These are phyloP conservation scores for Sordariomycetes sp. DNA, from an alignment of 2,329 filamentous ascomycete species.

Conservation along the genomic window DNA sequence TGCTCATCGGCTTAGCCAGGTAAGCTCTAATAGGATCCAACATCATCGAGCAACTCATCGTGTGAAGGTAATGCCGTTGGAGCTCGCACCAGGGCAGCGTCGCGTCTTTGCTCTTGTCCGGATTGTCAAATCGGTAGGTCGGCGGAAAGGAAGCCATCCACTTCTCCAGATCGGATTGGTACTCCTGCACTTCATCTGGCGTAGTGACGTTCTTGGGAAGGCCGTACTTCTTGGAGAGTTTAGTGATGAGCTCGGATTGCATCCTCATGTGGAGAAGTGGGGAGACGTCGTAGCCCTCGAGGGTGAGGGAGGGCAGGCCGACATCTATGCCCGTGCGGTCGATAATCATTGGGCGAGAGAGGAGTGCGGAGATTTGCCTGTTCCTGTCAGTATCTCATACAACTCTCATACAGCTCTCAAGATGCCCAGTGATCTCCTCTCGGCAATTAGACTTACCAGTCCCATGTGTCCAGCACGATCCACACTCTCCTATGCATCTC, in stretches of 20 bases:
- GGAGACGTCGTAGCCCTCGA: constrained; percentile 20
- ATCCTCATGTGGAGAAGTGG: constrained; percentile 25
- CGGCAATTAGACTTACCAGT: constrained; percentile 25
- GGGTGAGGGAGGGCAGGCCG: constrained; percentile 18
- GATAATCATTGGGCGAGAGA: constrained; percentile 22
- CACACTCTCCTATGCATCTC: constrained; percentile 21
- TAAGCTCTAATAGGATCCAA: constrained; percentile 36
- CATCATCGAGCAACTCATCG: constrained; percentile 33
- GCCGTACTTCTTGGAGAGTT: constrained; percentile 20
- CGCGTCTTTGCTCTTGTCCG: constrained; percentile 29
- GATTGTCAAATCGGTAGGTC: constrained; percentile 25
- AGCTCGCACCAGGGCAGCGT: constrained; percentile 28
- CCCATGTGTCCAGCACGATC: constrained; percentile 22
- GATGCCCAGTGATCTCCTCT: too few relatives aligned
- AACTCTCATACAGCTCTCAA: too few relatives aligned
- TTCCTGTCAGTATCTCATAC: too few relatives aligned
- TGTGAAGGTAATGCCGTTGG: constrained; percentile 36
- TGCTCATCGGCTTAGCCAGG: constrained; percentile 27
- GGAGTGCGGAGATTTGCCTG: too few relatives aligned
- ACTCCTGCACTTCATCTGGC: constrained; percentile 19
- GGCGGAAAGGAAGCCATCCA: constrained; percentile 33
- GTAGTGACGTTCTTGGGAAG: constrained; percentile 16
- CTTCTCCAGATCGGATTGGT: constrained; percentile 23
- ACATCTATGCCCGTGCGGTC: constrained; percentile 22
- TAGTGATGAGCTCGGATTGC: constrained; percentile 21